These are phyloP conservation scores for Cryphonectria parasitica DNA, from an alignment of 2,329 filamentous ascomycete species.

Conservation along the genomic window DNA sequence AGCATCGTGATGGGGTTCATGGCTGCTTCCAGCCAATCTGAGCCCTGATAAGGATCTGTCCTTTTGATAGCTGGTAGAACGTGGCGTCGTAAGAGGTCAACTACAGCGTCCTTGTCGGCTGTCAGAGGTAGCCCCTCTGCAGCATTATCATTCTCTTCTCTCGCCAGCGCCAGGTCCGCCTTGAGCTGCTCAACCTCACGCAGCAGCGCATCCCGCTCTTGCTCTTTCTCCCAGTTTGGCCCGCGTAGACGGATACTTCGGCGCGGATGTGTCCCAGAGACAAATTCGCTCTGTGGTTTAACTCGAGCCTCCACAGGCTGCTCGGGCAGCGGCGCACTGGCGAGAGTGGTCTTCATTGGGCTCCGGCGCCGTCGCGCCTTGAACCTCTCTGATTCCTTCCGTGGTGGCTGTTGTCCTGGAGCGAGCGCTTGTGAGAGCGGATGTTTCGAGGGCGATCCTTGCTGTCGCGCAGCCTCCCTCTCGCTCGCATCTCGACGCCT, in stretches of 20 bases:
- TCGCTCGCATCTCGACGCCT: slow-evolving; percentile 36
- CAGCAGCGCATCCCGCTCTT: slow-evolving; percentile 55
- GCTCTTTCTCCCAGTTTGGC: slow-evolving; percentile 53
- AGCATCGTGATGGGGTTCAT: slow-evolving; percentile 57
- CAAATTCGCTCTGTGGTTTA: slow-evolving; percentile 41
- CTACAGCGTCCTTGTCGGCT: slow-evolving; percentile 39
- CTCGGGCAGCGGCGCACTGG: slow-evolving; percentile 39
- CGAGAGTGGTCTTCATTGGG: slow-evolving; percentile 4
- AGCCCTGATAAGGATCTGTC: slow-evolving; percentile 37
- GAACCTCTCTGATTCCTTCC: slow-evolving; percentile 17
- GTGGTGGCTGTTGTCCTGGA: not conserved
- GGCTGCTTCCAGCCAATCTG: slow-evolving; percentile 52
- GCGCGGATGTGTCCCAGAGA: slow-evolving; percentile 25
- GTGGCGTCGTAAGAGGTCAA: slow-evolving; percentile 47
- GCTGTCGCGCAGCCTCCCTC: slow-evolving; percentile 18
- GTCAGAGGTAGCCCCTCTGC: slow-evolving; percentile 7
- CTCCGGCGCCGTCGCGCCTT: slow-evolving; percentile 16
- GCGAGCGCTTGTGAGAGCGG: slow-evolving; percentile 35
- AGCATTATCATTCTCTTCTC: slow-evolving; percentile 57
- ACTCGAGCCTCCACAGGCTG: slow-evolving; percentile 49
- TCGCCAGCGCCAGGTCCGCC: slow-evolving; percentile 60
- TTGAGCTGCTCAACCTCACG: slow-evolving; percentile 61
- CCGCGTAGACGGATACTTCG: slow-evolving; percentile 48
- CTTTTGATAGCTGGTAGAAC: slow-evolving; percentile 44
- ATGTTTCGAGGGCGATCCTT: slow-evolving; percentile 55